Evolutionary conservation across 331 rosid species (phyloP).

Genomic region (Dryas integrifolia): DNA sequence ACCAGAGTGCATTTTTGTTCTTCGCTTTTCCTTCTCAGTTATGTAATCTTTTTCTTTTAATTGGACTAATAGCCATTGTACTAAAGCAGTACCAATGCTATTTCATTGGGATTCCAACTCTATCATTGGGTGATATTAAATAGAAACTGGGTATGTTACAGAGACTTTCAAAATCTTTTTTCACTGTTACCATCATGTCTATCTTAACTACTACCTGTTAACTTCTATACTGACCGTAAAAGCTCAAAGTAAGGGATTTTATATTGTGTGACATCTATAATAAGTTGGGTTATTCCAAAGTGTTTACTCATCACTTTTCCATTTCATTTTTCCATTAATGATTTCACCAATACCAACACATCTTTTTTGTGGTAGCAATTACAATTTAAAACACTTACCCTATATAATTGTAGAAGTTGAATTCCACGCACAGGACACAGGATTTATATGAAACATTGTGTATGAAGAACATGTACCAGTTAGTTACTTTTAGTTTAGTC

Average conservation of each 20-base stretch:
- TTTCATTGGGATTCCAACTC: too few relatives aligned
- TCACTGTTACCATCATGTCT: background rate
- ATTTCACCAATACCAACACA: background rate
- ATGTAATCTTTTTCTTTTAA: too few relatives aligned
- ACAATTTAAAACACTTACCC: background rate
- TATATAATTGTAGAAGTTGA: background rate
- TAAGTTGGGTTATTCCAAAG: background rate
- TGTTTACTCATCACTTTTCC: background rate
- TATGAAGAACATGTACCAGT: constrained; percentile 2
- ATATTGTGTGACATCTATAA: background rate
- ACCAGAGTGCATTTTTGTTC: too few relatives aligned
- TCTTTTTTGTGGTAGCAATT: background rate
- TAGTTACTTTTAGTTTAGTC: background rate
- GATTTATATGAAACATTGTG: background rate
- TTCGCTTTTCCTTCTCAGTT: too few relatives aligned
- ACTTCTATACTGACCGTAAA: background rate
- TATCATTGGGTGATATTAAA: too few relatives aligned
- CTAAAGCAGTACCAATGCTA: too few relatives aligned
- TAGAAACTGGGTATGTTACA: too few relatives aligned
- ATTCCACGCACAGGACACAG: background rate
- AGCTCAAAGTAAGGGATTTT: background rate
- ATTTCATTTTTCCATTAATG: background rate
- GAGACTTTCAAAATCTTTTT: too few relatives aligned
- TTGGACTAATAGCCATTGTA: too few relatives aligned
- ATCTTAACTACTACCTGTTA: background rate